Conservation (phyloP, 2,329 filamentous ascomycete genomes). For the Nigrograna mackinnonii region DNA sequence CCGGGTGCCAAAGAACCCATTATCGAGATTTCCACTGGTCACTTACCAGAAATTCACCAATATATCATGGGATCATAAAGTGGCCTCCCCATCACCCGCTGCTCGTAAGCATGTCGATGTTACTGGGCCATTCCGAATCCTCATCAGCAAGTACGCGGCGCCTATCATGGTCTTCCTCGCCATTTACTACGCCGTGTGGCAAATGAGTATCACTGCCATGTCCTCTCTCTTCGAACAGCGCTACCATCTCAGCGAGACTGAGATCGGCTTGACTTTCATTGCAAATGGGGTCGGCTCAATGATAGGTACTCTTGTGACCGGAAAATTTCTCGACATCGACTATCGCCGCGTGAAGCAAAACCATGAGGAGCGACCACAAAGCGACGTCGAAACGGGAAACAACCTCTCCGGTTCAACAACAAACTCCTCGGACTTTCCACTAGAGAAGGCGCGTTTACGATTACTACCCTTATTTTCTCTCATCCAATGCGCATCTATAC, state of each 20-base stretch:
- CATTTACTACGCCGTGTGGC: conserved; percentile 4
- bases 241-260: conserved; percentile 7
- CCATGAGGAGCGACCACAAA: conserved; percentile 60
- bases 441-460: conserved; percentile 46
- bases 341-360: conserved; percentile 62
- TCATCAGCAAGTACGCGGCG: conserved; percentile 5
- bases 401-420: conserved; percentile 35
- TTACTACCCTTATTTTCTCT: conserved; percentile 30
- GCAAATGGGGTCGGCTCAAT: conserved; percentile 48
- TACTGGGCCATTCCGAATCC: conserved; percentile 40
- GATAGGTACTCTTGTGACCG: conserved; percentile 5
- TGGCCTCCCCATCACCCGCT: background rate
- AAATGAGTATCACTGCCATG: conserved; percentile 5
- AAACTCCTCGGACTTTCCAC: conserved; percentile 43
- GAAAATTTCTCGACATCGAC: conserved; percentile 64
- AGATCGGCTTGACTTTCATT: conserved; percentile 35
- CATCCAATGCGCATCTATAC: conserved; percentile 13
- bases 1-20: conserved; percentile 4
- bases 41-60: conserved; percentile 31
- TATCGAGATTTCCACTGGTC: background rate
- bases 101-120: conserved; percentile 39
- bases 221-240: conserved; percentile 7
- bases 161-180: conserved; percentile 8
- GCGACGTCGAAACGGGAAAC: conserved; percentile 53
- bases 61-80: background rate